Percentiles rank a stretch among this genome's conserved stretches.
Evolutionary conservation across 2,329 filamentous ascomycete genomes (phyloP).

Genomic region (Aspergillus puulaauensis): DNA sequence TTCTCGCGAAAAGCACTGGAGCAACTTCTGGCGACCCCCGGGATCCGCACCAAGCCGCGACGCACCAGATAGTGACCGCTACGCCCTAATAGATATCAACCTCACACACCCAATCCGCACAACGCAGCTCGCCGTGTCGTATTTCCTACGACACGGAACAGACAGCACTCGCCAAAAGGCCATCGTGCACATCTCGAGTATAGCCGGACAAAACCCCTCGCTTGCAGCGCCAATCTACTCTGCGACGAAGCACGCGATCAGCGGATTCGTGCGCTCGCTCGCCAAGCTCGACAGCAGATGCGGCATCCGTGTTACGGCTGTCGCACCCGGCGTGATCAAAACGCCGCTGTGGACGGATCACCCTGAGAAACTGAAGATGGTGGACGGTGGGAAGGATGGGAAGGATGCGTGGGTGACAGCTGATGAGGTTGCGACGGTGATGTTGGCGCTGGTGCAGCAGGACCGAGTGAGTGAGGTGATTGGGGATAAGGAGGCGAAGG

Average conservation of each 20-base stretch:
- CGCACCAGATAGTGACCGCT: constrained; percentile 39
- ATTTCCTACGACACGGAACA: constrained; percentile 42
- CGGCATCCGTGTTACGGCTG: constrained; percentile 59
- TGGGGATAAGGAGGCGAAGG: constrained; percentile 29
- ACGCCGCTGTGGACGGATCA: constrained; percentile 64
- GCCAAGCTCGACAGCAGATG: constrained; percentile 48
- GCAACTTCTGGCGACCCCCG: constrained; percentile 53
- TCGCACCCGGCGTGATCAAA: constrained; percentile 61
- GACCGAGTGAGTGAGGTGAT: constrained; percentile 40
- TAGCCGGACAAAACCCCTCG: constrained; percentile 44
- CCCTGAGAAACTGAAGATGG: constrained; percentile 57
- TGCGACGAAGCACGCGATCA: constrained; percentile 51
- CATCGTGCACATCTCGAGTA: constrained; percentile 50
- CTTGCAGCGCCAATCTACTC: constrained; percentile 48
- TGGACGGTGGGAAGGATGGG: constrained; percentile 48
- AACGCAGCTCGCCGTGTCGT: constrained; percentile 51
- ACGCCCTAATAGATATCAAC: constrained; percentile 51
- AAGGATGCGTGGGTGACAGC: constrained; percentile 59
- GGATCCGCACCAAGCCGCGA: constrained; percentile 45
- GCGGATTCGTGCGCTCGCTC: constrained; percentile 51
- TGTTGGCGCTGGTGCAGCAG: constrained; percentile 57
- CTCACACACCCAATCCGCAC: constrained; percentile 53
- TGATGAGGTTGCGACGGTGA: constrained; percentile 60
- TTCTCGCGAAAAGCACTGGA: constrained; percentile 38
- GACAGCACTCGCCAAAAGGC: constrained; percentile 37